Evolutionary conservation across 306 rosid species (phyloP).

Genomic region (Trifolium subterraneum): DNA sequence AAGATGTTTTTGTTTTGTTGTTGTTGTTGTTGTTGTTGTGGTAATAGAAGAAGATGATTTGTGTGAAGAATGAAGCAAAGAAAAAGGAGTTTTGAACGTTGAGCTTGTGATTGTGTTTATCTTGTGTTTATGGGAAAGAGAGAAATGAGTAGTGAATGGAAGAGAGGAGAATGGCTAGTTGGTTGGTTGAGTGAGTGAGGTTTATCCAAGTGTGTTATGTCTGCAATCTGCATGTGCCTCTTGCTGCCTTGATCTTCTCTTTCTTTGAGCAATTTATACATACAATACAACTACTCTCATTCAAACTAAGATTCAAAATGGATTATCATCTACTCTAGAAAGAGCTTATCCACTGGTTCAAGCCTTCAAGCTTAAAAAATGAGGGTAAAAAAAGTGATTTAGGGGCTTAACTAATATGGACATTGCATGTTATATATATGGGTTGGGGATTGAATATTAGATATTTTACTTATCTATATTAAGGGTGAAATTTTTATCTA

Average conservation of each 20-base stretch:
- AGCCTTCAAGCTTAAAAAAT: no score
- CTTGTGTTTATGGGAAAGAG: neutral
- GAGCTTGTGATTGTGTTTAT: constrained; percentile 2
- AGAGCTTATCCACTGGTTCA: neutral
- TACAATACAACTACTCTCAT: neutral
- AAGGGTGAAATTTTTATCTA: no score
- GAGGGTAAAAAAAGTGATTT: no score
- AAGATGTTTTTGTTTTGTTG: constrained; percentile 33
- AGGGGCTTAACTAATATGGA: no score
- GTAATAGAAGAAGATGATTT: neutral
- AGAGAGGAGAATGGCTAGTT: constrained; percentile 14
- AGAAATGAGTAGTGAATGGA: constrained; percentile 13
- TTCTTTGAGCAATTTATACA: neutral
- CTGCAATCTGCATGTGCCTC: constrained; percentile 26
- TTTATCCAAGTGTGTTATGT: constrained; percentile 38
- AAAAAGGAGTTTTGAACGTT: neutral
- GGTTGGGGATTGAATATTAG: no score
- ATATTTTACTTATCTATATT: no score
- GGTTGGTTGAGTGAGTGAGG: constrained; percentile 30
- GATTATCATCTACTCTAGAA: neutral
- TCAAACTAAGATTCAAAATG: neutral
- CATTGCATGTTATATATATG: no score
- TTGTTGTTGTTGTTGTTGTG: neutral
- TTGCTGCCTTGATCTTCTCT: neutral
- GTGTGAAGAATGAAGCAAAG: constrained; percentile 37